Percentiles rank a stretch among this genome's conserved stretches.
Conservation (phyloP, 495 filamentous ascomycete genomes). For the Apiosordaria backusii region DNA sequence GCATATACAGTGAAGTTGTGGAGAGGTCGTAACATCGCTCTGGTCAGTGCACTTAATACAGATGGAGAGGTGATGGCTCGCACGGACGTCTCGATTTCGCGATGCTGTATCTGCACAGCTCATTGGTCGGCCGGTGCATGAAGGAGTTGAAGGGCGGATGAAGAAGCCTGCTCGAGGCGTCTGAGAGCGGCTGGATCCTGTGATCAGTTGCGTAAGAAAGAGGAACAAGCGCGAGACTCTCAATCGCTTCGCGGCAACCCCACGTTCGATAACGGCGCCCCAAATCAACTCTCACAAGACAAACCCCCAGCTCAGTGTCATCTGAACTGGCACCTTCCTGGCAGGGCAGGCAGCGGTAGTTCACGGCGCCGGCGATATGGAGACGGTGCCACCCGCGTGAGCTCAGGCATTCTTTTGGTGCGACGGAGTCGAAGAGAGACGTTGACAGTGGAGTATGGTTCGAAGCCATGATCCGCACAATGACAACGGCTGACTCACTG, state of each 20-base stretch:
- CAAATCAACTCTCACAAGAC: background rate
- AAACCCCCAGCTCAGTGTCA: background rate
- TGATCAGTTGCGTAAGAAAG: background rate
- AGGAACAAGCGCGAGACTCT: background rate
- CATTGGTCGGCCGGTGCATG: background rate
- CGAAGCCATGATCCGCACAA: background rate
- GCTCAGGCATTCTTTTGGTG: background rate
- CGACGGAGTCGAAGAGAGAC: background rate
- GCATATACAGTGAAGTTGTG: background rate
- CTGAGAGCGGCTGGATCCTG: background rate
- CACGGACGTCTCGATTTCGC: conserved; percentile 23
- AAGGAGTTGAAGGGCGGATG: background rate
- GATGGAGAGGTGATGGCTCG: conserved; percentile 13
- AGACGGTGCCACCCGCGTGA: background rate
- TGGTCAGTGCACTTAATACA: background rate
- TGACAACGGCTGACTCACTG: background rate
- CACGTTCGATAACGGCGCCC: background rate
- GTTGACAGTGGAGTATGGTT: background rate
- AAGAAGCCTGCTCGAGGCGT: background rate
- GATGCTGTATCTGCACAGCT: background rate
- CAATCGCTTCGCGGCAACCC: conserved; percentile 2
- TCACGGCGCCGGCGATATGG: background rate
- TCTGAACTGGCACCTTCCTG: conserved; percentile 5
- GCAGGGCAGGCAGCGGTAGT: background rate
- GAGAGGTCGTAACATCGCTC: background rate